phyloP scores from a whole-genome alignment of 305 asterid genomes.

The Fraxinus albicans region DNA sequence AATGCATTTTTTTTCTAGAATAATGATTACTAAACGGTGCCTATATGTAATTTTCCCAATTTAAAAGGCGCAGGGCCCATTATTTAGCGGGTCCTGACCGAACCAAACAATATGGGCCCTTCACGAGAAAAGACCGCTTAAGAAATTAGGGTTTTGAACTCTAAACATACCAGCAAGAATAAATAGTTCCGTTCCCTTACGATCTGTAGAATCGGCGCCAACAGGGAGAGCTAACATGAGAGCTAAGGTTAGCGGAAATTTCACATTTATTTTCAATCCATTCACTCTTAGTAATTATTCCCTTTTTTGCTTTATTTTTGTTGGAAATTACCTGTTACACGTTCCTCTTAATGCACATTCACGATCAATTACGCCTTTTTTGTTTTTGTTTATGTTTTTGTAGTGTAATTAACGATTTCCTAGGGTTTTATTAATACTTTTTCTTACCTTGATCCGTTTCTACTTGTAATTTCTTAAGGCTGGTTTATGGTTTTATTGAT shows the following conservation, averaged over 20 bases:
- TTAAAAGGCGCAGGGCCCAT: neutral
- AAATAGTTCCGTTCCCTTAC: neutral
- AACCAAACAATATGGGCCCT: neutral
- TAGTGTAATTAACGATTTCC: neutral
- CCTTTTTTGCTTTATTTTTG: neutral
- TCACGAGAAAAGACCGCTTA: neutral
- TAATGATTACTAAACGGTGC: too few relatives aligned
- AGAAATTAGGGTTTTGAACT: conserved; percentile 17
- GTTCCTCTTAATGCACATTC: neutral
- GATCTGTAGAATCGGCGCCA: neutral
- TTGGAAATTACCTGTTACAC: neutral
- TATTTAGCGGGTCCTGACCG: neutral
- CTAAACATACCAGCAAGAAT: neutral
- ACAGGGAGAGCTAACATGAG: conserved; percentile 29
- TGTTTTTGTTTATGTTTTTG: neutral
- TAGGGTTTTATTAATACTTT: neutral
- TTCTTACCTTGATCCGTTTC: neutral
- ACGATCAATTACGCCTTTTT: neutral
- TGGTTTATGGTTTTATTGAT: neutral
- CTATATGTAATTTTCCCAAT: too few relatives aligned
- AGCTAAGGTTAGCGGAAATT: conserved; percentile 35
- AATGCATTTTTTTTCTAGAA: too few relatives aligned
- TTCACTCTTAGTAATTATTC: neutral
- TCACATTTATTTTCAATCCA: neutral
- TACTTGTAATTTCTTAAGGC: neutral